Evolutionary conservation across 2,329 filamentous ascomycete species (phyloP), one percentile per base, ranked within the genome.

Genomic region (Trichoderma guizhouense): DNA sequence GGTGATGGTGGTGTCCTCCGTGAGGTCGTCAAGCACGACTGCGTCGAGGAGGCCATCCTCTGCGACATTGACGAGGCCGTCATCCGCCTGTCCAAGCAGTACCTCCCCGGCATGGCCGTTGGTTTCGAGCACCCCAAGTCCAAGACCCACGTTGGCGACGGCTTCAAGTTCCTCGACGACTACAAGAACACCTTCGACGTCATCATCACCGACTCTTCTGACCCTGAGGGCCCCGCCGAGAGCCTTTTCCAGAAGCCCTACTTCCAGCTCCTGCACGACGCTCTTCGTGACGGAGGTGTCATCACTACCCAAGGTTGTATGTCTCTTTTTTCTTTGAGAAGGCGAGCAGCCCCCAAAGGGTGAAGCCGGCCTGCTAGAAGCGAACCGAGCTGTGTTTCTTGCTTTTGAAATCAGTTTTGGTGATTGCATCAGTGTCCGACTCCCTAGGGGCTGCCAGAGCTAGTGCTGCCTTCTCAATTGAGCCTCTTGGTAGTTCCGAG

Each of bases 301-400:
- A 98, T 99, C 86, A 95, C 94, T 85, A 99, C 96, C 82, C 96
- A 99, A 98, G 96, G 96, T 99, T 97, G 94, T 97, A 94, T 89
- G 94, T 93, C 90, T 91, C 91, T 57, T 89, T 90, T 87, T 88
- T 82, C 83, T 78, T 81, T 79, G 76, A 79, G 80, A 81, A 80
- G 81, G 82, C 81, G 77, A 77, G 79, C 76, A 71, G 78, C 81
- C 80, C 77, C 78, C 78, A 15, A 57, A 77, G 79, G 79, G 53
- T 69, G 30, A 26, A 78, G 75, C 68, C 75, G 78, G 78, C 77
- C 76, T 76, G 62, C 57, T 71, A 65, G 69, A 68, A 39, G 64
- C 43, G 36, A 70, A 60, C 55, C 24, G 66, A 26, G 26, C 62
- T 69, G 55, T 36, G 47, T 72, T 47, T 71, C 71, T 60, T 32